Evolutionary conservation across 257 asterid species (phyloP).

Genomic region (Solanum pennellii): DNA sequence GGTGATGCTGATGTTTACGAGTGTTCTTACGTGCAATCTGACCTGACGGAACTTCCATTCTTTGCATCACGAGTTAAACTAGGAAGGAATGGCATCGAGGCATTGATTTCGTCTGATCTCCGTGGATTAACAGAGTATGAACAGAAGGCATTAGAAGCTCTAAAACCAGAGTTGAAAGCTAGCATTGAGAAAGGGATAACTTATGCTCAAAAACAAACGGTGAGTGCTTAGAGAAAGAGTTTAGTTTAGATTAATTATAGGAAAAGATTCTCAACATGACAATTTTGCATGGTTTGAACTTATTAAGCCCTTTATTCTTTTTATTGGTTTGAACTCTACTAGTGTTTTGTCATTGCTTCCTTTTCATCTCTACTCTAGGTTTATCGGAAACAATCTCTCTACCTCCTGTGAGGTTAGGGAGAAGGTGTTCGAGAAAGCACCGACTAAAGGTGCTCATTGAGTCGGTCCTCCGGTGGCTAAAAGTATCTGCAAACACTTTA

Average conservation of each 20-base stretch:
- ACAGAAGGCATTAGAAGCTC: constrained; percentile 2
- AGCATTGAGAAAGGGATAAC: constrained; percentile 8
- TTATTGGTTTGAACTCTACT: neutral
- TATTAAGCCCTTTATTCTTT: neutral
- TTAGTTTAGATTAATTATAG: neutral
- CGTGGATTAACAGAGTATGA: constrained; percentile 6
- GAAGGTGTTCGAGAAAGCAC: neutral
- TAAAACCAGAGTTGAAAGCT: constrained; percentile 6
- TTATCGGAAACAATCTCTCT: neutral
- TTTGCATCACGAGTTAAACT: constrained; percentile 13
- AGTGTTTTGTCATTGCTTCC: neutral
- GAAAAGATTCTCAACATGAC: neutral
- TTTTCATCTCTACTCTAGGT: neutral
- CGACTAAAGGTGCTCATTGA: neutral
- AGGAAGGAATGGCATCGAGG: constrained; percentile 9
- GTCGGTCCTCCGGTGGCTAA: neutral
- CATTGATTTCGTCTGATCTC: constrained; percentile 3
- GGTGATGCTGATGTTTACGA: constrained; percentile 12
- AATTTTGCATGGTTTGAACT: neutral
- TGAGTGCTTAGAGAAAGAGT: neutral
- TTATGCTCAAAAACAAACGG: constrained; percentile 2
- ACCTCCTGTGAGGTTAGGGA: neutral
- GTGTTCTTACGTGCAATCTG: constrained; percentile 6
- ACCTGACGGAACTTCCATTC: constrained; percentile 11
- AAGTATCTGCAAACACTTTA: neutral